Evolutionary conservation across 257 asterid species (phyloP).

Genomic region (Solanum chilense): DNA sequence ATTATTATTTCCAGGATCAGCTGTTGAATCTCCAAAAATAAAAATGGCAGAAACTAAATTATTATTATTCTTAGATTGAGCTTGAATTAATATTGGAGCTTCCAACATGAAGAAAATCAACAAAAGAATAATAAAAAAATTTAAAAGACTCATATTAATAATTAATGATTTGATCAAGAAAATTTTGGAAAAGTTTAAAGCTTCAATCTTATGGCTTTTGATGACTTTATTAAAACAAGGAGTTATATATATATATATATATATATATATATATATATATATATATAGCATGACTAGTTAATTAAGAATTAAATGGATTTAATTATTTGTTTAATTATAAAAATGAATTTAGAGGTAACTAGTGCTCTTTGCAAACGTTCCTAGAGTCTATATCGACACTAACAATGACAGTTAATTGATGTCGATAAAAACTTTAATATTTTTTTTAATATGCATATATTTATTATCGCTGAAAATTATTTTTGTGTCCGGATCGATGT

Average conservation of each 20-base stretch:
- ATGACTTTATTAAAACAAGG: not conserved
- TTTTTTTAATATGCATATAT: too few relatives aligned
- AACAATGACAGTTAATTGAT: too few relatives aligned
- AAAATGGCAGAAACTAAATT: slow-evolving; percentile 29
- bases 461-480: too few relatives aligned
- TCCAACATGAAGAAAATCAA: not conserved
- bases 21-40: slow-evolving; percentile 75
- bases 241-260: not conserved
- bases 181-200: not conserved
- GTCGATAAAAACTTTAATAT: fast-evolving
- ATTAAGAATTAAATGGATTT: not conserved
- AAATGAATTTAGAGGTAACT: too few relatives aligned
- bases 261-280: not conserved
- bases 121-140: not conserved
- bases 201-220: not conserved
- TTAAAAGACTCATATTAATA: not conserved
- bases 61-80: not conserved
- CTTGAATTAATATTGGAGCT: not conserved
- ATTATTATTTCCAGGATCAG: slow-evolving; percentile 77
- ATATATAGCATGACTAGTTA: not conserved
- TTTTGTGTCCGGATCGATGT: fast-evolving
- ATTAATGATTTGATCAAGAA: not conserved
- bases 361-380: too few relatives aligned
- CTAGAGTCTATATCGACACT: too few relatives aligned
- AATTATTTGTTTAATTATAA: not conserved